Conservation (phyloP, 1,284 basidiomycete species). For the Lignosus rhinocerotis region DNA sequence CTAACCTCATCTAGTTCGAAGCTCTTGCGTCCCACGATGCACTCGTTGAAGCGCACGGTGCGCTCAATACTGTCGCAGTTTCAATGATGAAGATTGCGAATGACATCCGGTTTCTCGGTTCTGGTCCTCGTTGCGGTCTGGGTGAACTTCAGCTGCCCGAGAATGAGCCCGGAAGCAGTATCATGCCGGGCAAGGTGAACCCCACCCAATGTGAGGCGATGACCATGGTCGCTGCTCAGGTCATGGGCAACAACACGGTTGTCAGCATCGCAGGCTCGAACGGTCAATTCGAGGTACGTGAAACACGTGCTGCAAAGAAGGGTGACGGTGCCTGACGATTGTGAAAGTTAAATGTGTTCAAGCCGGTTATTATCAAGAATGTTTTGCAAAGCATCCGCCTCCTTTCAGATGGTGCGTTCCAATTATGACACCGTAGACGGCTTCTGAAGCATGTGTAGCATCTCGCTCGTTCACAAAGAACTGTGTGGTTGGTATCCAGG, state of each 20-base stretch:
- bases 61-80: slow-evolving; percentile 92
- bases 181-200: slow-evolving; percentile 99
- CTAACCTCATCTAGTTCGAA: slow-evolving; percentile 70
- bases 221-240: slow-evolving; percentile 99
- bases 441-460: slow-evolving; percentile 41
- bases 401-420: slow-evolving; percentile 78
- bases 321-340: slow-evolving; percentile 3
- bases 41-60: slow-evolving; percentile 95
- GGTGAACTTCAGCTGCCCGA: slow-evolving; percentile 95
- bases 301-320: not conserved
- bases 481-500: slow-evolving; percentile 95
- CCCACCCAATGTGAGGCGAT: slow-evolving; percentile 99
- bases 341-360: slow-evolving; percentile 94
- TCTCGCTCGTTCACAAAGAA: slow-evolving; percentile 94
- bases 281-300: slow-evolving; percentile 91
- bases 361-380: slow-evolving; percentile 98
- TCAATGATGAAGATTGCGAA: slow-evolving; percentile 99
- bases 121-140: slow-evolving; percentile 96
- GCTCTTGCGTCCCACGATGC: slow-evolving; percentile 97
- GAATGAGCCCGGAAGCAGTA: slow-evolving; percentile 98
- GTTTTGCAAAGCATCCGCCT: slow-evolving; percentile 94
- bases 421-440: not conserved
- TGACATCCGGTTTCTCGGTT: slow-evolving; percentile 97
- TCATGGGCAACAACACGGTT: slow-evolving; percentile 96
- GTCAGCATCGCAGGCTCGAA: slow-evolving; percentile 93